A percentile compares a stretch with the other conserved stretches of the same genome.
These are phyloP conservation scores for Plasmodium falciparum DNA, from an alignment of 169 alveolate genomes.

Conservation along the genomic window DNA sequence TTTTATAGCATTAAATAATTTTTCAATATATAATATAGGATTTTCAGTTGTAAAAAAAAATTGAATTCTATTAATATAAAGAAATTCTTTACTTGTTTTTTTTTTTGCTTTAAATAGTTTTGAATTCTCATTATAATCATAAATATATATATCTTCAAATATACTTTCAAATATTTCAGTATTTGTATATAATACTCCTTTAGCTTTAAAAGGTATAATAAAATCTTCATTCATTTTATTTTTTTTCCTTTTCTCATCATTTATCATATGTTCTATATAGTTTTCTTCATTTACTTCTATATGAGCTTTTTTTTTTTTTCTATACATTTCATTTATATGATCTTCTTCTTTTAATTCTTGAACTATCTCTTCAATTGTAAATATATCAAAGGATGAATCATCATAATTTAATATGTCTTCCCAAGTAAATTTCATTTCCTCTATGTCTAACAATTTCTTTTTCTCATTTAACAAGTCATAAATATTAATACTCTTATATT, in stretches of 20 bases:
- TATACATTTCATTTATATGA: conserved; percentile 11
- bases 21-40: conserved; percentile 51
- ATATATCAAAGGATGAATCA: conserved; percentile 70
- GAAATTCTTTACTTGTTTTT: conserved; percentile 53
- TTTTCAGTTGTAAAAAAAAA: conserved; percentile 76
- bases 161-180: conserved; percentile 49
- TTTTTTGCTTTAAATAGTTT: conserved; percentile 69
- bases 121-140: conserved; percentile 54
- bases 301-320: conserved; percentile 9
- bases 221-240: conserved; percentile 22
- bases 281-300: background rate
- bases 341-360: conserved; percentile 69
- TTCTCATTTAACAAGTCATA: conserved; percentile 64
- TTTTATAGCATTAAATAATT: conserved; percentile 65
- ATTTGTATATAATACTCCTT: conserved; percentile 58
- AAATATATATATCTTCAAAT: conserved; percentile 68
- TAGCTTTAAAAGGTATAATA: conserved; percentile 65
- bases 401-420: conserved; percentile 73
- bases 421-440: conserved; percentile 61
- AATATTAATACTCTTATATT: conserved; percentile 67
- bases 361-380: conserved; percentile 68
- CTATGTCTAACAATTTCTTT: conserved; percentile 40
- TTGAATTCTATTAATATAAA: conserved; percentile 63
- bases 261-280: background rate
- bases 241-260: conserved; percentile 6